A percentile compares a stretch with the other conserved stretches of the same genome.
phyloP scores from a whole-genome alignment of 352 stramenopile species.

The Aphanomyces stellatus region DNA sequence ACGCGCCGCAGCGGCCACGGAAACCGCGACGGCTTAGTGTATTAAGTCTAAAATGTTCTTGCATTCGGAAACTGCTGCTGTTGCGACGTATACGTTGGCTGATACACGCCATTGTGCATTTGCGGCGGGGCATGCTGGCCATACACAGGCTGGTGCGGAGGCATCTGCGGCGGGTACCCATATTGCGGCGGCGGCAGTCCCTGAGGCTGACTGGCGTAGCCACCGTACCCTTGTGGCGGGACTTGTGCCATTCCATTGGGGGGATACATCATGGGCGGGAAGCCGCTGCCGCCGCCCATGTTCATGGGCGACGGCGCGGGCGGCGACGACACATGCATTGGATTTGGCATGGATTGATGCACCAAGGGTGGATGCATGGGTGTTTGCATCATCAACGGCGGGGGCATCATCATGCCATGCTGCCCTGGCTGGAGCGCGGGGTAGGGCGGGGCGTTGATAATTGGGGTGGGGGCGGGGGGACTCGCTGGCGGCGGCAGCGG shows the following conservation, averaged over 20 bases:
- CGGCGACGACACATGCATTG: constrained; percentile 5
- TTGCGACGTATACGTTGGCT: background rate
- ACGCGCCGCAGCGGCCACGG: constrained; percentile 5
- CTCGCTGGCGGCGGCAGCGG: background rate
- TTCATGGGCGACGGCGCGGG: background rate
- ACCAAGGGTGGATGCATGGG: background rate
- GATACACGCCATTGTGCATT: background rate
- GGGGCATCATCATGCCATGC: too few species aligned
- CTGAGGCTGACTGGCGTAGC: constrained; percentile 7
- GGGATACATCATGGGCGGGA: background rate
- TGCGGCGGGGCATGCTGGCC: too few species aligned
- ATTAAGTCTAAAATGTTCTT: constrained; percentile 5
- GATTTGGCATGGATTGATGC: background rate
- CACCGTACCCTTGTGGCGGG: constrained; percentile 34
- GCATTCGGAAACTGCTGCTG: background rate
- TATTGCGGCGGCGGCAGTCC: too few species aligned
- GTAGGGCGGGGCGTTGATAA: background rate
- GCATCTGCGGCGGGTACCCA: too few species aligned
- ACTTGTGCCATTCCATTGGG: constrained; percentile 16
- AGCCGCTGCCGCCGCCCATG: constrained; percentile 20
- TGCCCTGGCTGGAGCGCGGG: too few species aligned
- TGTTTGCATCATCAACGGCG: background rate
- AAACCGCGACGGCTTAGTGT: constrained; percentile 18
- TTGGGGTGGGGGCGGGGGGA: background rate
- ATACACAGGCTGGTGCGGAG: too few species aligned